A percentile compares a stretch with the other conserved stretches of the same genome.
phyloP scores from a whole-genome alignment of 2,329 filamentous ascomycete genomes.

The Exophiala xenobiotica region DNA sequence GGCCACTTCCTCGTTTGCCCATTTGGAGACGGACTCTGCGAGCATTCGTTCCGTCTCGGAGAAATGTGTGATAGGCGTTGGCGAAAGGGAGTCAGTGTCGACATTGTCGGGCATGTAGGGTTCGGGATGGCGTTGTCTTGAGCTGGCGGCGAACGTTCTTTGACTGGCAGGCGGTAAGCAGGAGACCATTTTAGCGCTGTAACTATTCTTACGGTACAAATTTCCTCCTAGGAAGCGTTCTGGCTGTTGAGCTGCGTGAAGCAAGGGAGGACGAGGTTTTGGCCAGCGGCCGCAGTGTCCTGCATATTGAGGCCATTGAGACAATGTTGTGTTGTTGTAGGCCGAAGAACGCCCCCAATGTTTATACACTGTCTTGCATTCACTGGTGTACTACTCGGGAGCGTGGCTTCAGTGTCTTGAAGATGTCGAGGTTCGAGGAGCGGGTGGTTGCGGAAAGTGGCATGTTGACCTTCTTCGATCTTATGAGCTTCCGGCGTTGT shows the following conservation, averaged over 20 bases:
- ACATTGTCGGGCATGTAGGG: slow-evolving; percentile 37
- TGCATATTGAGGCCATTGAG: slow-evolving; percentile 54
- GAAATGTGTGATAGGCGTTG: slow-evolving; percentile 89
- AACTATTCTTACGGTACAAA: slow-evolving; percentile 41
- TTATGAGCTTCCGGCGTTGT: too few relatives aligned
- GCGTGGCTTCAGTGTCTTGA: too few relatives aligned
- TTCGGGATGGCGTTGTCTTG: slow-evolving; percentile 37
- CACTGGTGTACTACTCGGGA: too few relatives aligned
- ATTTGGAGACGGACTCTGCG: slow-evolving; percentile 85
- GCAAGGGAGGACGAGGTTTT: slow-evolving; percentile 18
- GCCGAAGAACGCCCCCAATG: too few relatives aligned
- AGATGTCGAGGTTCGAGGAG: too few relatives aligned
- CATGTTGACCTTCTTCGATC: too few relatives aligned
- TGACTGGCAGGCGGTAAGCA: slow-evolving; percentile 11
- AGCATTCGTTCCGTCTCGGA: slow-evolving; percentile 88
- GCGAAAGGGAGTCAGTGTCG: slow-evolving; percentile 73
- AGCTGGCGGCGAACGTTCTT: slow-evolving; percentile 37
- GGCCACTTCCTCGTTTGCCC: slow-evolving; percentile 82
- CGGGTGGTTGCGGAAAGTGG: too few relatives aligned
- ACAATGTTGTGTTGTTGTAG: too few relatives aligned
- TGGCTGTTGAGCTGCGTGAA: slow-evolving; percentile 6
- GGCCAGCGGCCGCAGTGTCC: slow-evolving; percentile 43
- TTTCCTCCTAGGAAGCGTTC: slow-evolving; percentile 14
- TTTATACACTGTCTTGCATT: too few relatives aligned
- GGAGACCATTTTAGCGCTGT: slow-evolving; percentile 7